These are phyloP conservation scores for Sporothrix variecibatus DNA, from an alignment of 2,329 filamentous ascomycete genomes.

Conservation along the genomic window DNA sequence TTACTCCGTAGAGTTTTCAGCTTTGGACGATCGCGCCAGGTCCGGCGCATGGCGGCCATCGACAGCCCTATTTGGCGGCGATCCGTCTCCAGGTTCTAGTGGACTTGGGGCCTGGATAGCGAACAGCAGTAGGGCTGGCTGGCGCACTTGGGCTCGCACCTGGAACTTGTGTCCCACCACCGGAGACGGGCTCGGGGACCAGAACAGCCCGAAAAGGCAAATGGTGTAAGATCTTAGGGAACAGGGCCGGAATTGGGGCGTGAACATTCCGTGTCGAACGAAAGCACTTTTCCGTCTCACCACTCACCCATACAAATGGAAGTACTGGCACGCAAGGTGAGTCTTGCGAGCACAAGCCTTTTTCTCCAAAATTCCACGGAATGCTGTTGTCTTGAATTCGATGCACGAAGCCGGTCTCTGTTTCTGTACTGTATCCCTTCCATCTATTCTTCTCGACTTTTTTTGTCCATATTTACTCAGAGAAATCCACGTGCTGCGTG, in stretches of 20 bases:
- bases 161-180: neutral
- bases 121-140: neutral
- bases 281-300: neutral
- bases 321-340: neutral
- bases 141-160: neutral
- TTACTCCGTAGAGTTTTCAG: no score
- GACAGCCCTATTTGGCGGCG: neutral
- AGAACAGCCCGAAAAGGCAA: neutral
- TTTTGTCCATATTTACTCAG: no score
- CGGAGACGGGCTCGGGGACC: constrained; percentile 6
- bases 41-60: neutral
- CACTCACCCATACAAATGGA: neutral
- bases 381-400: neutral
- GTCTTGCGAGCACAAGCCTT: neutral
- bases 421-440: neutral
- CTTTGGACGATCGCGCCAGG: neutral
- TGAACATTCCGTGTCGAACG: neutral
- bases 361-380: neutral
- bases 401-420: neutral
- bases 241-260: neutral
- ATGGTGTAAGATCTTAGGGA: neutral
- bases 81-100: neutral
- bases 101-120: neutral
- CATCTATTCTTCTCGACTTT: neutral
- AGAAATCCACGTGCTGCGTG: no score